Base-by-base conservation (phyloP, 139 green algal genomes). In the Mesotaenium endlicherianum region DNA sequence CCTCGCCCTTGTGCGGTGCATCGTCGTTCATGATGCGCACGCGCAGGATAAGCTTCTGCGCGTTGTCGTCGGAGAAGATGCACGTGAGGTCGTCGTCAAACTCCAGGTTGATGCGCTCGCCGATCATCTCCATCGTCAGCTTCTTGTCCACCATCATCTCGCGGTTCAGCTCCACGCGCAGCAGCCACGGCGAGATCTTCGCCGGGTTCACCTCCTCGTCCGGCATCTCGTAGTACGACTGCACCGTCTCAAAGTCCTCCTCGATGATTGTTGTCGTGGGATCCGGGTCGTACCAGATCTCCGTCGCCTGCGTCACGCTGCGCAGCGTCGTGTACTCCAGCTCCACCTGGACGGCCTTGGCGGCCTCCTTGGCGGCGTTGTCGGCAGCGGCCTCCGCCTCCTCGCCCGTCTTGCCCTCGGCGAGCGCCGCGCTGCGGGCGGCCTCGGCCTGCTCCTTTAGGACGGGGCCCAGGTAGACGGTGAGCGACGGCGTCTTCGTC, bases 41-140 rank as follows among this genome's bases (percentile, higher is more conserved):
- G 47, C 96, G 93, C 85, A 98, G 87, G 59, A 99, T 93, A 70
- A 97, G 92, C 85, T 94, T 93, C 53, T 94, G 88, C 0, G 95
- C 95, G 90, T 99, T 99, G 80, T 99, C 96, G 86, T 99, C 96
- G 70, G 90, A 95, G 91, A 97, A 97, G 79, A 98, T 95, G 84
- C 93, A 94, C 70, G 93, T 92, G 55, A 98, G 89, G 81, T 98
- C 94, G 72, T 96, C 94, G 70, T 94, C 90, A 81, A 97, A 98
- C 79, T 95, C 91, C 47, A 67, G 40, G 70, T 93, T 92, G 87
- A 97, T 95, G 53, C 86, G 77, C 89, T 95, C 90, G 0, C 91
- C 93, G 50, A 97, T 90, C 71, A 91, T 90, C 26, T 80, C 83
- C 89, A 97, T 92, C 34, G 80, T 89, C 68, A 97, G 83, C 87